phyloP scores from a whole-genome alignment of 441 rosid genomes.

The Erysimum cheiri region DNA sequence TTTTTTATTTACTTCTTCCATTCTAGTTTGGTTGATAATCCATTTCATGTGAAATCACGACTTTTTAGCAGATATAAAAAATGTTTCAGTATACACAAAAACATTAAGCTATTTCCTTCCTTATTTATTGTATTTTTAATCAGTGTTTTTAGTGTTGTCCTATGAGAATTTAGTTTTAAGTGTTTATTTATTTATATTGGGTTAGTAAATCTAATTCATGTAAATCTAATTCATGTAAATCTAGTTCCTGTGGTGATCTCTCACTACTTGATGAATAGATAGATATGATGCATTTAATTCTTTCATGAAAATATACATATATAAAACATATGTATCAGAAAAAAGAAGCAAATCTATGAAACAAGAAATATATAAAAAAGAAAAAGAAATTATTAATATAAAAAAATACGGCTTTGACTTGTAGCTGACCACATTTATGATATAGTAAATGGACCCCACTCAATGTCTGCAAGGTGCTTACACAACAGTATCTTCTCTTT shows the following conservation, averaged over 20 bases:
- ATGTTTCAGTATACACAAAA: not conserved
- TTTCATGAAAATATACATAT: slow-evolving; percentile 35
- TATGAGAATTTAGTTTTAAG: too few relatives aligned
- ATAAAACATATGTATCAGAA: slow-evolving; percentile 34
- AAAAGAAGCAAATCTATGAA: slow-evolving; percentile 23
- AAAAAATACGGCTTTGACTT: slow-evolving; percentile 36
- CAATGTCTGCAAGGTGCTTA: slow-evolving; percentile 33
- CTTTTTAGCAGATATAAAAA: too few relatives aligned
- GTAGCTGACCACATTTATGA: slow-evolving; percentile 44
- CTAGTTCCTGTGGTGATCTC: slow-evolving; percentile 12
- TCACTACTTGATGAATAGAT: too few relatives aligned
- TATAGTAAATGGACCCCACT: slow-evolving; percentile 28
- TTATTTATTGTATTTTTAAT: too few relatives aligned
- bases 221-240: slow-evolving; percentile 6
- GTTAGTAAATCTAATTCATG: too few relatives aligned
- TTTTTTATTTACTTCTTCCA: not conserved
- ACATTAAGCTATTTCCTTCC: not conserved
- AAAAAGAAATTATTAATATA: not conserved
- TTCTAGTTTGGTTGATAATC: not conserved
- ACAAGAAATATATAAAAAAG: too few relatives aligned
- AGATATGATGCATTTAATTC: slow-evolving; percentile 33
- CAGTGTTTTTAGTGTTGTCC: too few relatives aligned
- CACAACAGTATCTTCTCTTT: slow-evolving; percentile 40
- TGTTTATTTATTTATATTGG: too few relatives aligned
- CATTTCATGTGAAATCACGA: not conserved